Conservation (phyloP, 495 filamentous ascomycete genomes). For the Jackrogersella minutella region DNA sequence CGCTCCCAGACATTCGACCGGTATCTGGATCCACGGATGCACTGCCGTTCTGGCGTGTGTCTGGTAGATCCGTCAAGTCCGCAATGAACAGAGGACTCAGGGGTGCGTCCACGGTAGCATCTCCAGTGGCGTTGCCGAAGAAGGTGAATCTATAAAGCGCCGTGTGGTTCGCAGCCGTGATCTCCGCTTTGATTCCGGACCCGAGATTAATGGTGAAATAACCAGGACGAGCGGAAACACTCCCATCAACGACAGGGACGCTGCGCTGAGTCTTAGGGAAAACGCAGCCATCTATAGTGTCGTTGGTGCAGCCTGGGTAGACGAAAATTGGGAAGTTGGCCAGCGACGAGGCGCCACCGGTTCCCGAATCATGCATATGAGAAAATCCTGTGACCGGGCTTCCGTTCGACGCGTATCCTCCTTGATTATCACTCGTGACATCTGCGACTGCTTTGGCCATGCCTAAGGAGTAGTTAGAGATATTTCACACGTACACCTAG, state of each 20-base stretch:
- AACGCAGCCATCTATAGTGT: conserved; percentile 65
- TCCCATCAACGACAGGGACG: conserved; percentile 54
- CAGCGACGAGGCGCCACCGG: conserved; percentile 68
- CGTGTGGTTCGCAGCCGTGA: conserved; percentile 68
- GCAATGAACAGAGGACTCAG: conserved; percentile 65
- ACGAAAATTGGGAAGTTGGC: conserved; percentile 76
- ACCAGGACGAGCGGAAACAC: conserved; percentile 65
- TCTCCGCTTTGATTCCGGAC: conserved; percentile 66
- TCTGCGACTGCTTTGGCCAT: conserved; percentile 79
- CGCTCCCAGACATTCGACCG: conserved; percentile 69
- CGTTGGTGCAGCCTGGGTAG: conserved; percentile 65
- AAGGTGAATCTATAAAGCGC: conserved; percentile 74
- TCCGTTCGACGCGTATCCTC: conserved; percentile 70
- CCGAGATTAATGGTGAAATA: conserved; percentile 67
- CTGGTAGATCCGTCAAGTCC: conserved; percentile 68
- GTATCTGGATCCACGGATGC: conserved; percentile 58
- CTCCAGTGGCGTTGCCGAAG: conserved; percentile 47
- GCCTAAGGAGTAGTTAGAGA: conserved; percentile 43
- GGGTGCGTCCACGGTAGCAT: conserved; percentile 46
- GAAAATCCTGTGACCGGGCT: conserved; percentile 67
- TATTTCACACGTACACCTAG: background rate
- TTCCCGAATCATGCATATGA: conserved; percentile 70
- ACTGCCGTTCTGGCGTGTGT: conserved; percentile 65
- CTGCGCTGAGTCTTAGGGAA: conserved; percentile 62
- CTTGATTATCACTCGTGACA: conserved; percentile 67